Conservation (phyloP, 2,329 filamentous ascomycete species). For the Penicillium palitans region DNA sequence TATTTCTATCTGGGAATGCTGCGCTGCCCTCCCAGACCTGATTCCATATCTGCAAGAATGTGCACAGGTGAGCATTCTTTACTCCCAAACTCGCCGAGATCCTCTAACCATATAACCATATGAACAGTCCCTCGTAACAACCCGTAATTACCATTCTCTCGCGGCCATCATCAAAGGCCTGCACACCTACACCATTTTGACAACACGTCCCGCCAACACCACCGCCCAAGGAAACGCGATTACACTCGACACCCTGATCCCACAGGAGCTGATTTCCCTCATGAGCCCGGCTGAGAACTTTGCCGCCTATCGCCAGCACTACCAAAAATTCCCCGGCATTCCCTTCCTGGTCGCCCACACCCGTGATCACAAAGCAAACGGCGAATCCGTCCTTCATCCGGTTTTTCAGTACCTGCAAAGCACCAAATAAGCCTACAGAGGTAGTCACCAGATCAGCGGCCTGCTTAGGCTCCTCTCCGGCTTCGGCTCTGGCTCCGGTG, state of each 20-base stretch:
- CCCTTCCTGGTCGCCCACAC: constrained; percentile 44
- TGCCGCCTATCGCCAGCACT: constrained; percentile 36
- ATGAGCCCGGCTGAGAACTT: constrained; percentile 37
- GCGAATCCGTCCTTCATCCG: constrained; percentile 29
- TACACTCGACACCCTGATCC: constrained; percentile 26
- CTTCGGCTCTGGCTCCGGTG: constrained; percentile 2
- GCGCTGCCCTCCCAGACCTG: constrained; percentile 37
- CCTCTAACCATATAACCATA: constrained; percentile 5
- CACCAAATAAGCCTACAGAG: neutral
- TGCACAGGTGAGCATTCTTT: constrained; percentile 31
- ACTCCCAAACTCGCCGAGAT: neutral
- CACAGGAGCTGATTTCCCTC: constrained; percentile 28
- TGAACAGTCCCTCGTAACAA: constrained; percentile 31
- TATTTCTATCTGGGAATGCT: constrained; percentile 41
- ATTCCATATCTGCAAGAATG: constrained; percentile 37
- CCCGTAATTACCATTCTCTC: constrained; percentile 40
- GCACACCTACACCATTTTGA: constrained; percentile 34
- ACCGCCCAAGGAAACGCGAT: constrained; percentile 20
- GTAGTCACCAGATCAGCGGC: constrained; percentile 3
- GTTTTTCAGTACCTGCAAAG: constrained; percentile 30
- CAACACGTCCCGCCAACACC: constrained; percentile 20
- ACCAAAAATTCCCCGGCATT: constrained; percentile 35
- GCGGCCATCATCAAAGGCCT: constrained; percentile 41
- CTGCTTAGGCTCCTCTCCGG: neutral
- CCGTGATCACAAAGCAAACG: constrained; percentile 33